Base-by-base conservation (phyloP, 1,139 yeast species). In the Yamadazyma dushanensis region DNA sequence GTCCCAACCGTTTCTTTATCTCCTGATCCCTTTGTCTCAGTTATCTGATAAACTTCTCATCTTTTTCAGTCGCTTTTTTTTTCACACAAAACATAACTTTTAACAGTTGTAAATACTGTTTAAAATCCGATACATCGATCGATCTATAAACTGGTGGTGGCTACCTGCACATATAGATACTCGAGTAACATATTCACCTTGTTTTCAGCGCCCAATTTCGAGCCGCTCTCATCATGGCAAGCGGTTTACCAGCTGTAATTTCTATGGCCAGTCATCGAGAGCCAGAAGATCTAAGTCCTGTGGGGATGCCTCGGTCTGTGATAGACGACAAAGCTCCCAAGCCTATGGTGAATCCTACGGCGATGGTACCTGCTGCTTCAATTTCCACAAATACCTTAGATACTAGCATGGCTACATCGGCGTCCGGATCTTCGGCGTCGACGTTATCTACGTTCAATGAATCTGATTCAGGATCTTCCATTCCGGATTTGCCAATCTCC, bases 181-280 rank as follows among this genome's bases (percentile, higher is more conserved):
- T 21, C 13, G 24, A 6, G 24, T 5, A 6, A 21, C n/a, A 21
- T 10, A 10, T 21, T 10, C 5, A 21, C 24, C 17, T 5, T 15
- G 4, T 14, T 25, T 6, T 14, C n/a, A 8, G 16, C 18, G 8
- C 8, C 15, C 5, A 8, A 8, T 4, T 5, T 25, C 10, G 27
- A 18, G 18, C 9, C 7, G n/a, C 9, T 13, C 14, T 24, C 14
- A 24, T 5, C 26, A 31, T 35, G 37, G 27, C 29, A 8, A 25
- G 34, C 16, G 34, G 37, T 9, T 30, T 27, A 13, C 37, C 34
- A 16, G 27, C 31, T 11, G 31, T 31, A 9, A 22, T 35, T 8
- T 20, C 34, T 6, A 35, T 31, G 31, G 7, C 34, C 9, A n/a
- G 30, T 15, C 20, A 16, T 11, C 24, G 31, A 13, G 23, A 24